These are phyloP conservation scores for Gyrodon lividus DNA, from an alignment of 768 basidiomycete species.

Conservation along the genomic window DNA sequence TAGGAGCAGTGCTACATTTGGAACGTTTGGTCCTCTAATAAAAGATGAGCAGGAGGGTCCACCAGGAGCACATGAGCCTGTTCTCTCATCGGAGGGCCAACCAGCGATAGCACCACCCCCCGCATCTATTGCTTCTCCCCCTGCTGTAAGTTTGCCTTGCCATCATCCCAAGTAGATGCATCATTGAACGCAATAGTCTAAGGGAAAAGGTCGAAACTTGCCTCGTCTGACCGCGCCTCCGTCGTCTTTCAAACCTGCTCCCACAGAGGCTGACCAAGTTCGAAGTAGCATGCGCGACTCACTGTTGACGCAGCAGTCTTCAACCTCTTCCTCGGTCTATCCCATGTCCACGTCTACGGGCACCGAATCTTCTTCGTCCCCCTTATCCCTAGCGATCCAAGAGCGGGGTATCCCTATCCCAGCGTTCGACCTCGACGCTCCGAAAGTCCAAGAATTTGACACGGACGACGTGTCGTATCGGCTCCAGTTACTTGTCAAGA, in stretches of 20 bases:
- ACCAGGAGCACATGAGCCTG: neutral
- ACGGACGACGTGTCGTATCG: conserved; percentile 85
- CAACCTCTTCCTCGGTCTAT: conserved; percentile 74
- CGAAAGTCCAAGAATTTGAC: conserved; percentile 51
- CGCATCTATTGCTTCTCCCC: conserved; percentile 13
- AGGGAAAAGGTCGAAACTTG: conserved; percentile 35
- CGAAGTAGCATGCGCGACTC: conserved; percentile 60
- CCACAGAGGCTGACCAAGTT: conserved; percentile 31
- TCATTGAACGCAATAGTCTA: conserved; percentile 28
- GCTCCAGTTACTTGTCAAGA: conserved; percentile 78
- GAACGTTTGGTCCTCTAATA: conserved; percentile 23
- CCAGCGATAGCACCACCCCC: conserved; percentile 9
- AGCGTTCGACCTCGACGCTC: conserved; percentile 49
- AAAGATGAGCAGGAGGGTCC: conserved; percentile 13
- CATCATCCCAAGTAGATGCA: conserved; percentile 7
- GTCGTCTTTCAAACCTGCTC: conserved; percentile 31
- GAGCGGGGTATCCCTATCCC: conserved; percentile 42
- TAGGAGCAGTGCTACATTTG: conserved; percentile 26
- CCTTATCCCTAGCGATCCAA: conserved; percentile 52
- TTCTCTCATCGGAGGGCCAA: conserved; percentile 10
- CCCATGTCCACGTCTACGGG: conserved; percentile 69
- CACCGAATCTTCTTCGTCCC: conserved; percentile 64
- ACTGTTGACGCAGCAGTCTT: conserved; percentile 60
- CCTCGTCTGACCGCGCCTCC: conserved; percentile 37
- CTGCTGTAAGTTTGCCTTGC: conserved; percentile 20